Evolutionary conservation across 345 rosid species (phyloP).

Genomic region (Euphorbia tirucalli): DNA sequence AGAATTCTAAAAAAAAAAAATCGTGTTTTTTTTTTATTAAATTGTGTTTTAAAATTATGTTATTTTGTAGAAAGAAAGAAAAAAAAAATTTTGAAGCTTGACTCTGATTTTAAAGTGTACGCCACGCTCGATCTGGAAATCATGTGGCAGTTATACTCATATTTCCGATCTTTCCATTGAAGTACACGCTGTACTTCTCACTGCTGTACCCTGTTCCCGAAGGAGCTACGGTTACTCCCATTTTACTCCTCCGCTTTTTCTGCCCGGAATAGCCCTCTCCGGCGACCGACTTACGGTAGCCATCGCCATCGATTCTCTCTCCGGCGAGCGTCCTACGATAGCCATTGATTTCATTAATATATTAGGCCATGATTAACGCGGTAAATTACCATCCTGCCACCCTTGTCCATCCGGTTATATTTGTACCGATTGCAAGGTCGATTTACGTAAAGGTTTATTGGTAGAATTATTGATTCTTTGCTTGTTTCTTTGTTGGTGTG

Average conservation of each 20-base stretch:
- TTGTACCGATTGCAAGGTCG: neutral
- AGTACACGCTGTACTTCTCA: neutral
- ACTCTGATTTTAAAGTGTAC: too few relatives aligned
- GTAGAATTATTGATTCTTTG: neutral
- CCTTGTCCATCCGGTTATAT: constrained; percentile 1
- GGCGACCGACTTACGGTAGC: too few relatives aligned
- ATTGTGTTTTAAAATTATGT: too few relatives aligned
- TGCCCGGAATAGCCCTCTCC: neutral
- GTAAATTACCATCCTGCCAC: constrained; percentile 24
- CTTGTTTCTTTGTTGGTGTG: neutral
- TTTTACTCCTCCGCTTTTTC: neutral
- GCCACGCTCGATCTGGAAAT: neutral
- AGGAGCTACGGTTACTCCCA: neutral
- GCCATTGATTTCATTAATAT: neutral
- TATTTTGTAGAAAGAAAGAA: too few relatives aligned
- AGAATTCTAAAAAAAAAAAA: too few relatives aligned
- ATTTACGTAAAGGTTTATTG: neutral
- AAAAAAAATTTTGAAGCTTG: too few relatives aligned
- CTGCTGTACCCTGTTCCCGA: neutral
- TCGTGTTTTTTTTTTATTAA: too few relatives aligned
- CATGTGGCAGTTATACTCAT: neutral
- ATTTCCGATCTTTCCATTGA: too few relatives aligned
- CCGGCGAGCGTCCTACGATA: neutral
- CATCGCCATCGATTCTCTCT: neutral
- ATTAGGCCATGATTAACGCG: constrained; percentile 21